A percentile compares a stretch with the other conserved stretches of the same genome.
Evolutionary conservation across 2,329 filamentous ascomycete genomes (phyloP).

Genomic region (Pseudodiploospora longispora): DNA sequence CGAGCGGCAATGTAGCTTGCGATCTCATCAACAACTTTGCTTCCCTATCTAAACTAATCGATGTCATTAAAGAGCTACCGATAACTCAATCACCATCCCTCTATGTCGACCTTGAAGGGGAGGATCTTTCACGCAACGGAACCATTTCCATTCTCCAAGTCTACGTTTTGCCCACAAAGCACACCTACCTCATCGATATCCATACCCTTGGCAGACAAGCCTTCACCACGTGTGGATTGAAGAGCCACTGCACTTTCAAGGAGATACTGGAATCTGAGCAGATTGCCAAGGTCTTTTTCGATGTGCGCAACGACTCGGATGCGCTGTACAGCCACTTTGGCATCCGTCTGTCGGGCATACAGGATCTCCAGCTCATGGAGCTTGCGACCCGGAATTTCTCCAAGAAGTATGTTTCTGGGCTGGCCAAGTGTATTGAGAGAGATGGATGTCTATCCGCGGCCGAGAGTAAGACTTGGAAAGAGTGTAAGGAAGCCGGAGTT

Average conservation of each 20-base stretch:
- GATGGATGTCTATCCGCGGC: slow-evolving; percentile 11
- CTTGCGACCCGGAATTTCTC: slow-evolving; percentile 22
- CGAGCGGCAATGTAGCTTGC: too few relatives aligned
- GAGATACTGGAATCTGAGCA: slow-evolving; percentile 33
- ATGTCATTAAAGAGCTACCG: slow-evolving; percentile 9
- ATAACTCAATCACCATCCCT: slow-evolving; percentile 24
- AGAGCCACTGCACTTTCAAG: slow-evolving; percentile 19
- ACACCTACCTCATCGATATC: slow-evolving; percentile 38
- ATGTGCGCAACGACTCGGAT: slow-evolving; percentile 51
- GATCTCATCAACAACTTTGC: slow-evolving; percentile 3
- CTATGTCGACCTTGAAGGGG: slow-evolving; percentile 42
- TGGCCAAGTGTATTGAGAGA: slow-evolving; percentile 22
- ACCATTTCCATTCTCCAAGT: slow-evolving; percentile 37
- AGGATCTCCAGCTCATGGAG: slow-evolving; percentile 52
- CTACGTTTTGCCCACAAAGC: slow-evolving; percentile 19
- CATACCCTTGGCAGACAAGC: slow-evolving; percentile 25
- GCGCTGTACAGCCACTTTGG: slow-evolving; percentile 39
- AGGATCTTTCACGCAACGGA: slow-evolving; percentile 33
- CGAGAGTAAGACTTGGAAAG: slow-evolving; percentile 19
- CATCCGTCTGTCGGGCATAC: slow-evolving; percentile 34
- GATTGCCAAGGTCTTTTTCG: slow-evolving; percentile 45
- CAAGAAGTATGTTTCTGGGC: slow-evolving; percentile 14
- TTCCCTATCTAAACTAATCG: neutral
- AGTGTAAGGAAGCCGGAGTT: slow-evolving; percentile 27
- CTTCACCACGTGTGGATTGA: slow-evolving; percentile 20